A percentile compares a stretch with the other conserved stretches of the same genome.
Conservation (phyloP, 2,329 filamentous ascomycete genomes). For the Atkinsonella texensis region DNA sequence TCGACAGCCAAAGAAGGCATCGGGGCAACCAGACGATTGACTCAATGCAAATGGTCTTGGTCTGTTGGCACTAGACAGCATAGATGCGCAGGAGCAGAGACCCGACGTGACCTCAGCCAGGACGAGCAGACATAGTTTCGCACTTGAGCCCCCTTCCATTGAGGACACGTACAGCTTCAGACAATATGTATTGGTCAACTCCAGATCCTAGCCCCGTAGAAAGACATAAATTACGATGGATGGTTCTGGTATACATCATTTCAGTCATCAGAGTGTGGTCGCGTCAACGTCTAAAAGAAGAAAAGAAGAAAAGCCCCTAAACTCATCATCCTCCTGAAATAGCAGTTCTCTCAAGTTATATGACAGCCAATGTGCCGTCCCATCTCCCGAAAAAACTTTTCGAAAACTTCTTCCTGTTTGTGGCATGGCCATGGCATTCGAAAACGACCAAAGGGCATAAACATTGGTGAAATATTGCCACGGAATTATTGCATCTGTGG, state of each 20-base stretch:
- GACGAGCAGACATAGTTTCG: no score
- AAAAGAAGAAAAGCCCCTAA: neutral
- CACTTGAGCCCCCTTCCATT: no score
- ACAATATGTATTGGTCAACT: neutral
- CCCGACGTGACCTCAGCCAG: no score
- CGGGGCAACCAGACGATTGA: no score
- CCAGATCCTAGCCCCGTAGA: neutral
- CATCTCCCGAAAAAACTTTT: neutral
- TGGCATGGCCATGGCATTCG: neutral
- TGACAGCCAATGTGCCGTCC: neutral
- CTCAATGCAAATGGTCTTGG: no score
- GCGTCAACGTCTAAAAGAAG: neutral
- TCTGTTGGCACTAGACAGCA: no score
- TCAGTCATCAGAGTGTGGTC: conserved; percentile 12
- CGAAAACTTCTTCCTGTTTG: neutral
- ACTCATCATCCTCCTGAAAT: neutral
- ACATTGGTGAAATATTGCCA: neutral
- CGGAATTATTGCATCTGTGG: neutral
- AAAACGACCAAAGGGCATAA: neutral
- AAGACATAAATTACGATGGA: neutral
- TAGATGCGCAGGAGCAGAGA: no score
- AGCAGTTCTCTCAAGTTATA: neutral
- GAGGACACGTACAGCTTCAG: neutral
- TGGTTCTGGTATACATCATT: conserved; percentile 16
- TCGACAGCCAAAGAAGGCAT: no score